A percentile compares a stretch with the other conserved stretches of the same genome.
phyloP scores from a whole-genome alignment of 2,329 filamentous ascomycete species.

The Chaetomium sp. region DNA sequence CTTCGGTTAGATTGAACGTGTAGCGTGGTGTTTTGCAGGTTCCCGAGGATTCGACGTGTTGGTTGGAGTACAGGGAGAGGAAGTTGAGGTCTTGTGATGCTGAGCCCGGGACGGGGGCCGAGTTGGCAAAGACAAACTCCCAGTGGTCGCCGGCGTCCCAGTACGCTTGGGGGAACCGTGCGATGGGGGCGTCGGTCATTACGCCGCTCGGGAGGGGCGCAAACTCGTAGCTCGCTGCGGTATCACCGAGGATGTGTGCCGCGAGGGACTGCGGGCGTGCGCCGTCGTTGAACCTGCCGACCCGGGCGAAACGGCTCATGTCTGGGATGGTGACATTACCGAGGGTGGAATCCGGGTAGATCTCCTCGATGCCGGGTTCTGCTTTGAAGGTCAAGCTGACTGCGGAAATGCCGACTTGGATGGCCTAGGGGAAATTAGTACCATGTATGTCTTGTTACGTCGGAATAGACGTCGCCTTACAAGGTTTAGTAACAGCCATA shows the following conservation, averaged over 20 bases:
- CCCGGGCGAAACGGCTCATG: not conserved
- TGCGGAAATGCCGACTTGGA: not conserved
- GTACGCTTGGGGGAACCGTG: not conserved
- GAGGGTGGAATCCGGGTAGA: not conserved
- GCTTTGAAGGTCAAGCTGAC: not conserved
- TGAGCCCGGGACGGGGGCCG: not conserved
- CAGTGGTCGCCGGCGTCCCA: not conserved
- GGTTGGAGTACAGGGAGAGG: not conserved
- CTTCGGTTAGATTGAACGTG: not conserved
- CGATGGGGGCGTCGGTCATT: not conserved
- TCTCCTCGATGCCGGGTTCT: not conserved
- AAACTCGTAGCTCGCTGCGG: not conserved
- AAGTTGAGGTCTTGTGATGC: not conserved
- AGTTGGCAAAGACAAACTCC: not conserved
- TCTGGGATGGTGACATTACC: not conserved
- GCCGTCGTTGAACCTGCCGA: not conserved
- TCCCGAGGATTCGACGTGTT: not conserved
- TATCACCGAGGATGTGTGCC: not conserved
- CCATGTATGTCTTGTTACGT: not conserved
- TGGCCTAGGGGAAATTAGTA: not conserved
- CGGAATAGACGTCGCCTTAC: not conserved
- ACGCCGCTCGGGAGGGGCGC: not conserved
- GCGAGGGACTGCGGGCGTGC: not conserved
- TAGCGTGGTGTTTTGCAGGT: not conserved
- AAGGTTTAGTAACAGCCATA: not conserved